Percentiles rank a stretch among this genome's conserved stretches.
Conservation (phyloP, 2,329 filamentous ascomycete genomes). For the Hypoxylon sp. region DNA sequence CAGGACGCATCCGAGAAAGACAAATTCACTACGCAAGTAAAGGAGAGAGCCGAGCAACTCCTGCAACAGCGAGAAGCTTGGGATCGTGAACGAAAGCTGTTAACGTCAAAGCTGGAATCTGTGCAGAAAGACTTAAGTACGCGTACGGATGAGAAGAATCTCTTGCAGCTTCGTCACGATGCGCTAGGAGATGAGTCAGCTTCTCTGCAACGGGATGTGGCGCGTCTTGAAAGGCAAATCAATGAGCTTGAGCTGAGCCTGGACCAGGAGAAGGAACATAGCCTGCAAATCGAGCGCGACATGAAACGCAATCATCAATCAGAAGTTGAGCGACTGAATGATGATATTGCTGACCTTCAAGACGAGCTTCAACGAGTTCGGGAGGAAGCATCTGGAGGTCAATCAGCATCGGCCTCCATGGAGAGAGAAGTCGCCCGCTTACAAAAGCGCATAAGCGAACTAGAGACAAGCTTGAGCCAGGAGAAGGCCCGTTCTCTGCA, state of each 20-base stretch:
- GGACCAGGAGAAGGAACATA: constrained; percentile 67
- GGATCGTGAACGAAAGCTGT: constrained; percentile 56
- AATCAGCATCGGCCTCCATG: constrained; percentile 42
- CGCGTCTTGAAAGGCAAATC: constrained; percentile 61
- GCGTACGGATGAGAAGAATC: constrained; percentile 73
- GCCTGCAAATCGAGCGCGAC: constrained; percentile 70
- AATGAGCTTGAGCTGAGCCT: constrained; percentile 62
- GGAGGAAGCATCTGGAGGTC: constrained; percentile 40
- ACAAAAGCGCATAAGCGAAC: constrained; percentile 44
- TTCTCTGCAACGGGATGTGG: constrained; percentile 74
- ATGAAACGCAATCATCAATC: constrained; percentile 65
- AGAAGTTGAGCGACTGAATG: constrained; percentile 63
- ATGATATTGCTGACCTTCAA: constrained; percentile 62
- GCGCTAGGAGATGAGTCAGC: constrained; percentile 74
- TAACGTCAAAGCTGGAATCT: constrained; percentile 65
- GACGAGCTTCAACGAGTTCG: constrained; percentile 55
- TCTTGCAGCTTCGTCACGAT: constrained; percentile 77
- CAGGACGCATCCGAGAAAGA: constrained; percentile 62
- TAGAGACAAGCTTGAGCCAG: constrained; percentile 41
- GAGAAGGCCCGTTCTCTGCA: constrained; percentile 77
- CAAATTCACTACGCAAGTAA: constrained; percentile 61
- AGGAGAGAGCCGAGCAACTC: constrained; percentile 58
- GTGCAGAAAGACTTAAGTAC: constrained; percentile 70
- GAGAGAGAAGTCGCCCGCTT: constrained; percentile 43
- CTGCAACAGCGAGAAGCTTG: constrained; percentile 59